A percentile compares a stretch with the other conserved stretches of the same genome.
These are phyloP conservation scores for Termitomyces sp. DNA, from an alignment of 768 basidiomycete species.

Conservation along the genomic window DNA sequence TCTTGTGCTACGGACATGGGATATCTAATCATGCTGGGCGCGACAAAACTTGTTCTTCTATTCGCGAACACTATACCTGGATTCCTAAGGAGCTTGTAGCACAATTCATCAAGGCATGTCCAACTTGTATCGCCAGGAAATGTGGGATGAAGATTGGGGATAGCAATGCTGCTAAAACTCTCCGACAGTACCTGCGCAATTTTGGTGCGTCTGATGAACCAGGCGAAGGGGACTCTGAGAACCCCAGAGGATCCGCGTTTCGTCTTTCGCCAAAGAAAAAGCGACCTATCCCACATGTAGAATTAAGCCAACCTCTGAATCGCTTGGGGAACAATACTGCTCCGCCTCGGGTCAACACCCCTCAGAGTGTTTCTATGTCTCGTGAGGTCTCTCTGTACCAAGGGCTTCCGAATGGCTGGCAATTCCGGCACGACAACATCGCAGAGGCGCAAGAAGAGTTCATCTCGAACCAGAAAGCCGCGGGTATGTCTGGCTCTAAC, in stretches of 20 bases:
- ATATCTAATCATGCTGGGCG: slow-evolving; percentile 66
- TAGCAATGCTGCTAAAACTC: slow-evolving; percentile 1
- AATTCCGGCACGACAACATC: slow-evolving; percentile 32
- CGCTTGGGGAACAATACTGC: slow-evolving; percentile 7
- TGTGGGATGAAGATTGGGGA: slow-evolving; percentile 23
- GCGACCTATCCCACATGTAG: neutral
- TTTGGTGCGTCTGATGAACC: neutral
- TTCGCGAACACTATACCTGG: slow-evolving; percentile 72
- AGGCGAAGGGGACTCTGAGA: neutral
- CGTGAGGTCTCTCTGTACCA: slow-evolving; percentile 42
- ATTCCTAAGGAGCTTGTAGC: slow-evolving; percentile 81
- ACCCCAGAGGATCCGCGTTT: neutral
- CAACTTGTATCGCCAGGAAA: slow-evolving; percentile 57
- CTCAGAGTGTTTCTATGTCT: slow-evolving; percentile 29
- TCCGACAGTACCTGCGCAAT: slow-evolving; percentile 13
- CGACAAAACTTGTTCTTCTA: slow-evolving; percentile 66
- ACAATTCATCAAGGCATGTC: slow-evolving; percentile 73
- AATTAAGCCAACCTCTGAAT: slow-evolving; percentile 2
- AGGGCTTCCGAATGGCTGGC: slow-evolving; percentile 44
- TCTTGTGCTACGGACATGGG: slow-evolving; percentile 69
- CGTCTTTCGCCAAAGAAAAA: neutral
- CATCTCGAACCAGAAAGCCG: slow-evolving; percentile 2
- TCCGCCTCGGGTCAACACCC: slow-evolving; percentile 3
- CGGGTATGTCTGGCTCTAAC: slow-evolving; percentile 1
- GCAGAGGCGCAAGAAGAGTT: slow-evolving; percentile 22